Evolutionary conservation across 352 stramenopile species (phyloP).

Genomic region (Phytophthora cryptogea): DNA sequence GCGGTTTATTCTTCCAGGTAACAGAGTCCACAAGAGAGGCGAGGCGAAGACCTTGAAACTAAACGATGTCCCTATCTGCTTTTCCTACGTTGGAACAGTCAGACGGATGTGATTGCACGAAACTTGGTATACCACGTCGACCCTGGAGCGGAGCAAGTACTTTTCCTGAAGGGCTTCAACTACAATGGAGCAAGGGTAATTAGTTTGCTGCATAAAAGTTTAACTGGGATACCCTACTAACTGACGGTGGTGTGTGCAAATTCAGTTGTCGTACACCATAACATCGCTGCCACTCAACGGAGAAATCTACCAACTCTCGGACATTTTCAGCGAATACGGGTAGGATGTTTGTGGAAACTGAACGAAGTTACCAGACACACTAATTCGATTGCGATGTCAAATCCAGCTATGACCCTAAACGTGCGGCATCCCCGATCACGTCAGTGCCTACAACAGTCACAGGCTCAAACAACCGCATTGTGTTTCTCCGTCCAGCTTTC

Average conservation of each 20-base stretch:
- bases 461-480: constrained; percentile 84
- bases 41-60: not conserved
- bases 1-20: constrained; percentile 21
- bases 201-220: not conserved
- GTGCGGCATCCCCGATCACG: constrained; percentile 55
- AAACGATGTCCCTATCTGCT: not conserved
- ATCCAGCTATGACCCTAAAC: constrained; percentile 83
- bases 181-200: constrained; percentile 49
- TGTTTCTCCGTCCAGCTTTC: constrained; percentile 80
- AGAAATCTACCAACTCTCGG: constrained; percentile 88
- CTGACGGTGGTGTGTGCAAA: not conserved
- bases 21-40: not conserved
- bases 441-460: constrained; percentile 65
- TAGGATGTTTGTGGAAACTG: constrained; percentile 30
- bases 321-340: constrained; percentile 89
- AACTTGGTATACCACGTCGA: constrained; percentile 80
- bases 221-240: not conserved
- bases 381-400: not conserved
- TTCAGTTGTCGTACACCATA: constrained; percentile 76
- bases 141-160: constrained; percentile 70
- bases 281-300: constrained; percentile 83
- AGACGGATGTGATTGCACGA: constrained; percentile 56
- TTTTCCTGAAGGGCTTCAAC: constrained; percentile 86
- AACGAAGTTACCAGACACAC: not conserved
- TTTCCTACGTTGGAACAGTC: constrained; percentile 1